Base-by-base conservation (phyloP, 2,329 filamentous ascomycete species). In the Venturia pyrina region DNA sequence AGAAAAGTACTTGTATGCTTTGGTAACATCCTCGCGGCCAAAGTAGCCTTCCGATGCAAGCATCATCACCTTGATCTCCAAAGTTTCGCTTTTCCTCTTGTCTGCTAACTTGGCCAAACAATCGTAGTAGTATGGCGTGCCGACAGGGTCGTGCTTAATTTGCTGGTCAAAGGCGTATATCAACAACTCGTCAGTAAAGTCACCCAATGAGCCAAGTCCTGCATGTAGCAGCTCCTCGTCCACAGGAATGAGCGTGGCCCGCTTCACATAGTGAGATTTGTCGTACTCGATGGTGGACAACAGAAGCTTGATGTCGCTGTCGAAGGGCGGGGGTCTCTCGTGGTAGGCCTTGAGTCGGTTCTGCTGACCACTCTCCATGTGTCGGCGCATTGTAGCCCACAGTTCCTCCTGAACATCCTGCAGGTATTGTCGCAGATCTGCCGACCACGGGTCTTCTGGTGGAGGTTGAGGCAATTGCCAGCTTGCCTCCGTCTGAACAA, bases 101-200 rank as follows among this genome's bases (percentile, higher is more conserved):
- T 77, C 76, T 19, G 83, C 83, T 64, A 90, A 82, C 60, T 81
- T 78, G 69, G 83, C 80, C n/a, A 91, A 77, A 70, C 85, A 88
- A 73, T 87, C 83, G 67, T 89, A 81, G 72, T 89, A 90, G 71
- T 85, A 85, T 1, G 85, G 75, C 21, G 78, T 77, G 67, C 84
- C 83, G 24, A 70, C 68, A 24, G 81, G 79, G 72, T 90, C 85
- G 63, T 80, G 81, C 10, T 76, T 72, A 32, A 80, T 76, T 75
- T 90, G 88, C 43, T 83, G 79, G 32, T 84, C 78, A 71, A 85
- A 90, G 4, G 86, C 84, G 73, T 86, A 88, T 37, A 81, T 75
- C 21, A 91, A 75, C n/a, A 87, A 75, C 0, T 77, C 71, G 70
- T 89, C 85, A 5, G 83, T 81, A 73, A 89, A 89, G 71, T 88